A percentile compares a stretch with the other conserved stretches of the same genome.
These are phyloP conservation scores for Posidonia oceanica DNA, from an alignment of 116 monocot genomes.

Conservation along the genomic window DNA sequence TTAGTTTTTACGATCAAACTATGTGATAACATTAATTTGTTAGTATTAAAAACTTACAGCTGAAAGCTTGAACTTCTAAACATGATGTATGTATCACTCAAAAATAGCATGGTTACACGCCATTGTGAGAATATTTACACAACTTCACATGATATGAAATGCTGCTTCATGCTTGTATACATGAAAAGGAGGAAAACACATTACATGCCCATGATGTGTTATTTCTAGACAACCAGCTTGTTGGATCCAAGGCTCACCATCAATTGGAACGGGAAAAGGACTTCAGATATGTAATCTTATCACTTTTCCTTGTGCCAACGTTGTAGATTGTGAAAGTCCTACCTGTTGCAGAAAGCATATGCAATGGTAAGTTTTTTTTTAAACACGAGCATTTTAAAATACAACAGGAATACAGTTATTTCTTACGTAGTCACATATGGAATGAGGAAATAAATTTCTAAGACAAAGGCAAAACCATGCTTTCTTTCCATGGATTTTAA, in stretches of 20 bases:
- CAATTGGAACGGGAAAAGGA: slow-evolving; percentile 83
- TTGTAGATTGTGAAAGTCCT: slow-evolving; percentile 76
- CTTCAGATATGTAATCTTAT: slow-evolving; percentile 45
- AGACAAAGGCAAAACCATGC: no score
- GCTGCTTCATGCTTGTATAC: not conserved
- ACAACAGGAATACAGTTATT: not conserved
- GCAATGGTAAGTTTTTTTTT: not conserved
- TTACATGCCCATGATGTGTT: slow-evolving; percentile 82
- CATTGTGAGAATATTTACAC: no score
- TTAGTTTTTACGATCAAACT: no score
- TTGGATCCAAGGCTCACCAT: slow-evolving; percentile 94
- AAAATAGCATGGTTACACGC: no score
- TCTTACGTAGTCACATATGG: not conserved
- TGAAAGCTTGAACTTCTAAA: no score
- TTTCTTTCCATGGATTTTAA: no score
- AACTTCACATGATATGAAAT: no score
- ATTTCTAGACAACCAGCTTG: slow-evolving; percentile 77
- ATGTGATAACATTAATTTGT: no score
- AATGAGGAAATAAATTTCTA: no score
- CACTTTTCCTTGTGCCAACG: slow-evolving; percentile 69
- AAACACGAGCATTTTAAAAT: not conserved
- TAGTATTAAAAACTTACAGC: no score
- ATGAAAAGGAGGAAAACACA: not conserved
- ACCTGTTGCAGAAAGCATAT: slow-evolving; percentile 29
- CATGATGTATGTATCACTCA: no score